phyloP scores from a whole-genome alignment of 371 early-diverging fungal species.

The Rhizopus microsporus region DNA sequence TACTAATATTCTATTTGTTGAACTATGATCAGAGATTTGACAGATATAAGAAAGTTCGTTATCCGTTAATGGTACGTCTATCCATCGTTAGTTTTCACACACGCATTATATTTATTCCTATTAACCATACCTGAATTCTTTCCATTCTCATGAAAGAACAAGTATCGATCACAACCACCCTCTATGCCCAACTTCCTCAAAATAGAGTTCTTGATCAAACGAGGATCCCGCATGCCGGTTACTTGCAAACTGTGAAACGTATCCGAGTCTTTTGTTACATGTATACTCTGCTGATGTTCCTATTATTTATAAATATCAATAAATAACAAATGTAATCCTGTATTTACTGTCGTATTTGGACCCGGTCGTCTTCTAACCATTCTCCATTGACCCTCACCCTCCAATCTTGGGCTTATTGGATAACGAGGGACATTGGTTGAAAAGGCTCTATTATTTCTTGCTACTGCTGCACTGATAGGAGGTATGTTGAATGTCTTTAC shows the following conservation, averaged over 20 bases:
- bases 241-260: conserved; percentile 46
- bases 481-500: conserved; percentile 28
- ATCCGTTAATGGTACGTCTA: conserved; percentile 40
- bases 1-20: conserved; percentile 43
- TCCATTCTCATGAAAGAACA: conserved; percentile 50
- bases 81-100: too few species aligned
- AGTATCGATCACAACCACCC: conserved; percentile 29
- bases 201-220: conserved; percentile 38
- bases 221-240: conserved; percentile 42
- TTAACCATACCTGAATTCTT: conserved; percentile 31
- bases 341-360: not conserved
- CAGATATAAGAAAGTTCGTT: conserved; percentile 44
- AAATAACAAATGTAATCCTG: not conserved
- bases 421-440: not conserved
- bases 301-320: not conserved
- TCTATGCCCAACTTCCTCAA: conserved; percentile 42
- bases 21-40: conserved; percentile 41
- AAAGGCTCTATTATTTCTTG: not conserved
- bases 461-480: not conserved
- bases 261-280: conserved; percentile 42
- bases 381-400: conserved; percentile 22
- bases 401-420: conserved; percentile 12
- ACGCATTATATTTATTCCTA: not conserved
- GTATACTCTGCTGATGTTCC: conserved; percentile 5
- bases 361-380: conserved; percentile 18